phyloP scores from a whole-genome alignment of 495 filamentous ascomycete species.

The Staphylotrichum tortipilum region DNA sequence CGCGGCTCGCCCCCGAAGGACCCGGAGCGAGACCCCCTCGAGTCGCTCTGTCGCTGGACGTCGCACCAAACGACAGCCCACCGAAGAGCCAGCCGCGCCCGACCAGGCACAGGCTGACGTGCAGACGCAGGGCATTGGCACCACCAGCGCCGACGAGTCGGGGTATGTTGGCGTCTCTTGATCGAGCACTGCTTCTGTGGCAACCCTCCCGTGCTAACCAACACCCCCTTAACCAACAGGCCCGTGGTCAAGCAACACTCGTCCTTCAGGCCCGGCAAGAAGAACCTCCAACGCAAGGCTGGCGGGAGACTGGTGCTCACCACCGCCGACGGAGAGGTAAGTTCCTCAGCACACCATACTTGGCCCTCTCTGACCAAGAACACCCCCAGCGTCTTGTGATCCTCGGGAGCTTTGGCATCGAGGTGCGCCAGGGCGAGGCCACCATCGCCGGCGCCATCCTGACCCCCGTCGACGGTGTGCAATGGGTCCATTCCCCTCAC shows the following conservation, averaged over 20 bases:
- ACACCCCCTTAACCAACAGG: background rate
- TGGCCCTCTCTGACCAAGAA: background rate
- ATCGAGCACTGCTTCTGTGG: background rate
- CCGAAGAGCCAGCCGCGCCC: constrained; percentile 1
- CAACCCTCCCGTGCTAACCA: too few relatives aligned
- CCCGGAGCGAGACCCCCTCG: background rate
- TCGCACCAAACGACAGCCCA: constrained; percentile 4
- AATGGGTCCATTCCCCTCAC: constrained; percentile 62
- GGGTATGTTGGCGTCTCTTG: constrained; percentile 4
- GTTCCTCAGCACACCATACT: background rate
- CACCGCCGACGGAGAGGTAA: constrained; percentile 40
- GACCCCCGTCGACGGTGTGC: constrained; percentile 38
- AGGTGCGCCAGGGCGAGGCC: constrained; percentile 49
- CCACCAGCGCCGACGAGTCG: background rate
- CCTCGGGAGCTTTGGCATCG: constrained; percentile 66
- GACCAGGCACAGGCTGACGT: too few relatives aligned
- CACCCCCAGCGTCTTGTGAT: constrained; percentile 52
- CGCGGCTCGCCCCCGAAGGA: background rate
- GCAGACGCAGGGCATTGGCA: background rate
- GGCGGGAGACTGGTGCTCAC: constrained; percentile 30
- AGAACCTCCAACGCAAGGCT: constrained; percentile 30
- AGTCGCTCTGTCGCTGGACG: background rate
- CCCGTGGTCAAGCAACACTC: constrained; percentile 22
- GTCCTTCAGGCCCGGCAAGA: constrained; percentile 36
- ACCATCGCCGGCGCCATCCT: constrained; percentile 61